Percentiles rank a stretch among this genome's conserved stretches.
These are phyloP conservation scores for Plasmodium sp. DNA, from an alignment of 169 alveolate genomes.

Conservation along the genomic window DNA sequence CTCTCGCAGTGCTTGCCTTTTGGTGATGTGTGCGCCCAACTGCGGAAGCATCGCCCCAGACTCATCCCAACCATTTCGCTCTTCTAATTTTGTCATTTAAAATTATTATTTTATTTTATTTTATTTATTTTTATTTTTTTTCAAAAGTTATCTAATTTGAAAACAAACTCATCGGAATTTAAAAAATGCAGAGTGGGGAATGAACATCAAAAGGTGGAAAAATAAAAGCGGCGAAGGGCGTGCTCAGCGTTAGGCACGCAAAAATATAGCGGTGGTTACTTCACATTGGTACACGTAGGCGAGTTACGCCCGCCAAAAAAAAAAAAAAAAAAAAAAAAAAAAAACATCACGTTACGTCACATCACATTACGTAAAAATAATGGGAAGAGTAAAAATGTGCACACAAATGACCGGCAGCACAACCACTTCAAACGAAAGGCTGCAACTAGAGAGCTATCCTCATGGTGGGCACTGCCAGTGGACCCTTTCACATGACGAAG, in stretches of 20 bases:
- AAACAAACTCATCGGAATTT: neutral
- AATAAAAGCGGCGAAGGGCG: neutral
- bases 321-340: neutral
- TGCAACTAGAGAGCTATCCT: neutral
- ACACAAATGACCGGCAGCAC: neutral
- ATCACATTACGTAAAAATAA: neutral
- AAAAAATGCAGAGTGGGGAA: neutral
- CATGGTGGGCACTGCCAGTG: neutral
- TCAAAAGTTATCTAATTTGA: neutral
- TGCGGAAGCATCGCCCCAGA: neutral
- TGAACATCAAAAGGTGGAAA: neutral
- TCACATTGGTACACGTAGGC: neutral
- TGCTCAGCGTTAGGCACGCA: neutral
- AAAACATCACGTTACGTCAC: no score
- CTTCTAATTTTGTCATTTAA: neutral
- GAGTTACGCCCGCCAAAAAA: neutral
- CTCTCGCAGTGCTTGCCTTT: neutral
- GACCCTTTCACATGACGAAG: neutral
- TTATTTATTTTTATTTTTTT: neutral
- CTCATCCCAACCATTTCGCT: neutral
- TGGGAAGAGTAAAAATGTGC: neutral
- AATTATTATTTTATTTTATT: neutral
- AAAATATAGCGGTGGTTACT: neutral
- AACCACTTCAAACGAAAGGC: neutral
- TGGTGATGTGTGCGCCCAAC: neutral